phyloP scores from a whole-genome alignment of 305 asterid genomes.

The Fraxinus platypoda region DNA sequence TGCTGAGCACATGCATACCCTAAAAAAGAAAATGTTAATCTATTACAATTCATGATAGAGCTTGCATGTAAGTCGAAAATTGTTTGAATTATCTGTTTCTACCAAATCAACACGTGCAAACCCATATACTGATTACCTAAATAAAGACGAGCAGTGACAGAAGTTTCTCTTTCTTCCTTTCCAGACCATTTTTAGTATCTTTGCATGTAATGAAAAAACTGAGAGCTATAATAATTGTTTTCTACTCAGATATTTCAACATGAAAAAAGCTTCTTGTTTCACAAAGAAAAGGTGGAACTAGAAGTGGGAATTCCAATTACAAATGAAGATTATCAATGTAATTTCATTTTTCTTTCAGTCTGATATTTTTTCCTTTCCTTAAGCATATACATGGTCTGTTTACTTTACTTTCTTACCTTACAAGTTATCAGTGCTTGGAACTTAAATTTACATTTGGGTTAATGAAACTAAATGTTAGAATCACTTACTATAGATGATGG shows the following conservation, averaged over 20 bases:
- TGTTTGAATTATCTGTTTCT: background rate
- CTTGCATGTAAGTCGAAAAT: background rate
- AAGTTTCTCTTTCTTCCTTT: background rate
- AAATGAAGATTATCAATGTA: background rate
- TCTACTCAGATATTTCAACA: background rate
- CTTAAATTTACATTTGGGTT: background rate
- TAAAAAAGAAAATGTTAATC: slow-evolving; percentile 22
- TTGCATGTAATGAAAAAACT: background rate
- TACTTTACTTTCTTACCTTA: background rate
- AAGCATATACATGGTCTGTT: background rate
- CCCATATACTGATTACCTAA: background rate
- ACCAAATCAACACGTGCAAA: background rate
- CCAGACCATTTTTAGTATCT: background rate
- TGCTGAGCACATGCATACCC: slow-evolving; percentile 79
- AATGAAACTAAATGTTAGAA: background rate
- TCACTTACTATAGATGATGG: background rate
- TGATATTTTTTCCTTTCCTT: background rate
- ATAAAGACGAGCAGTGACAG: background rate
- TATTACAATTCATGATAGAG: background rate
- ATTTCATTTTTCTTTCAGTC: background rate
- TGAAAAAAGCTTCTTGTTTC: background rate
- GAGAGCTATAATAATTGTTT: background rate
- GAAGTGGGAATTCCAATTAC: background rate
- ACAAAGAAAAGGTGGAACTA: background rate
- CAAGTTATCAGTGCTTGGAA: background rate